phyloP scores from a whole-genome alignment of 148 eudicot genomes.

The Fagopyrum esculentum region DNA sequence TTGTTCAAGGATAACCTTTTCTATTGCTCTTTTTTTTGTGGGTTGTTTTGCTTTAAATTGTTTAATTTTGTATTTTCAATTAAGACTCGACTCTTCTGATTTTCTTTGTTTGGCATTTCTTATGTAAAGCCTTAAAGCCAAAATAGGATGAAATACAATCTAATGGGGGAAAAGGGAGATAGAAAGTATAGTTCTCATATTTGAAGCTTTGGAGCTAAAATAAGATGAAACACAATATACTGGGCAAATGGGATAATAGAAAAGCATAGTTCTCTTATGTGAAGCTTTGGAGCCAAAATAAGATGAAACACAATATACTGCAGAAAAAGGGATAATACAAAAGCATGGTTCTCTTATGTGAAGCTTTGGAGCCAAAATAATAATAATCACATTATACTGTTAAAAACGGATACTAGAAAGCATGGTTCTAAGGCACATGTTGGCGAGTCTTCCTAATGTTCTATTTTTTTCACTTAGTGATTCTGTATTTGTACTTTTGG shows the following conservation, averaged over 20 bases:
- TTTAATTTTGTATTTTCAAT: not conserved
- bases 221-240: too few species aligned
- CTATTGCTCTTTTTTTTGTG: not conserved
- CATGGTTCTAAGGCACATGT: not conserved
- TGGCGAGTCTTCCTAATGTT: not conserved
- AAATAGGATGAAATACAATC: too few species aligned
- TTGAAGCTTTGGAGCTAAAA: too few species aligned
- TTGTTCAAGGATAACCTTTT: not conserved
- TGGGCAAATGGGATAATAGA: too few species aligned
- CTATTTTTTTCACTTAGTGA: not conserved
- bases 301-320: too few species aligned
- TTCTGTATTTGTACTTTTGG: not conserved
- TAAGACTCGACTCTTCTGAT: not conserved
- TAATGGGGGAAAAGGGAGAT: too few species aligned
- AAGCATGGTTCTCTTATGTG: not conserved
- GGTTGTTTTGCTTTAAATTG: not conserved
- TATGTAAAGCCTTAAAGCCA: not conserved
- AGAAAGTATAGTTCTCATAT: too few species aligned
- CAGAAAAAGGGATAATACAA: not conserved
- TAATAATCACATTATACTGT: not conserved
- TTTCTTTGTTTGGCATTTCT: not conserved
- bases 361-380: not conserved
- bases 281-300: too few species aligned
- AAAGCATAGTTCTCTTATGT: too few species aligned
- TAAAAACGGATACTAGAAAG: not conserved